These are phyloP conservation scores for Colletotrichum sp. DNA, from an alignment of 2,329 filamentous ascomycete genomes.

Conservation along the genomic window DNA sequence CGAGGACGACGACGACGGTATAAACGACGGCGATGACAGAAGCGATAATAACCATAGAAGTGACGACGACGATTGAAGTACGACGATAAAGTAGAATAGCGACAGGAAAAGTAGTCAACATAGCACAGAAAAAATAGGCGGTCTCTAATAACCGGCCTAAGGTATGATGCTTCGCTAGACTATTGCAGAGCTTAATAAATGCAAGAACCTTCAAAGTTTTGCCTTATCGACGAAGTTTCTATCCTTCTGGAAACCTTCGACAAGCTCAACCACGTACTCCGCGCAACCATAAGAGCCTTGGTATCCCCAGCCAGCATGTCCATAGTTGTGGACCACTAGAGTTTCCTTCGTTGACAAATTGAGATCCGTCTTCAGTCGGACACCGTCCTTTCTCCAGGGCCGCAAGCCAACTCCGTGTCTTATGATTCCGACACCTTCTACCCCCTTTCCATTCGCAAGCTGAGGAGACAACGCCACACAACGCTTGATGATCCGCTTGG, in stretches of 20 bases:
- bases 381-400: not conserved
- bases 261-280: conserved; percentile 67
- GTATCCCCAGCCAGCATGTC: conserved; percentile 80
- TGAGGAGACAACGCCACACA: conserved; percentile 67
- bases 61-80: too few species aligned
- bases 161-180: not conserved
- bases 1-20: too few species aligned
- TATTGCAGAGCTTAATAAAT: not conserved
- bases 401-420: conserved; percentile 78
- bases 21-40: too few species aligned
- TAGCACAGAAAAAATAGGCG: too few species aligned
- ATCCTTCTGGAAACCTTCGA: conserved; percentile 59
- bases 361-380: conserved; percentile 65
- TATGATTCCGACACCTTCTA: conserved; percentile 76
- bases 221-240: conserved; percentile 31
- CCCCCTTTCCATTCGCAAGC: conserved; percentile 68
- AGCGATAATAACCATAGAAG: too few species aligned
- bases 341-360: conserved; percentile 58
- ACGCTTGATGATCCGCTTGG: conserved; percentile 82
- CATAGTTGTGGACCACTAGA: conserved; percentile 79
- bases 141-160: not conserved
- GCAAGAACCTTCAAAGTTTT: conserved; percentile 25
- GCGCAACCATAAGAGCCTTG: conserved; percentile 75
- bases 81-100: too few species aligned
- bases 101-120: too few species aligned